These are phyloP conservation scores for Alternaria sp. DNA, from an alignment of 2,329 filamentous ascomycete genomes.

Conservation along the genomic window DNA sequence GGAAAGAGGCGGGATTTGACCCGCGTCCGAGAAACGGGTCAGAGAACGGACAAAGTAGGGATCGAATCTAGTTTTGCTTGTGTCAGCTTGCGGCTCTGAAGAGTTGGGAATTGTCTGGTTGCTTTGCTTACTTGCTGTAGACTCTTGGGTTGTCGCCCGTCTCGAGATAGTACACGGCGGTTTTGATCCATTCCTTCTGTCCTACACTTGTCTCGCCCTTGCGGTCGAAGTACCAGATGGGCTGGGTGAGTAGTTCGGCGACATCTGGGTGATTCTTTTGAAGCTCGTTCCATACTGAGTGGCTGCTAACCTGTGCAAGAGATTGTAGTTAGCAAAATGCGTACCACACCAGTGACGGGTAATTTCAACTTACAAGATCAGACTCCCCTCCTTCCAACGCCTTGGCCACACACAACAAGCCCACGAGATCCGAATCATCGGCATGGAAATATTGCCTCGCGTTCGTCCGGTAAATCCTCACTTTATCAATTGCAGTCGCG, in stretches of 20 bases:
- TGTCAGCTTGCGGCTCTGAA: constrained; percentile 13
- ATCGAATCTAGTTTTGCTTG: constrained; percentile 66
- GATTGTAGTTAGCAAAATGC: background rate
- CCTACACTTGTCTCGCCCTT: constrained; percentile 82
- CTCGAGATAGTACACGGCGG: constrained; percentile 80
- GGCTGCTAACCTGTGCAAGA: constrained; percentile 60
- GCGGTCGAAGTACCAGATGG: constrained; percentile 91
- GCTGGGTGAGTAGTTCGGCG: constrained; percentile 75
- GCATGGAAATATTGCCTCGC: constrained; percentile 87
- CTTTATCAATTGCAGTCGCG: constrained; percentile 79
- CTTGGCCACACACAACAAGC: constrained; percentile 80
- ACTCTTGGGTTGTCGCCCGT: constrained; percentile 70
- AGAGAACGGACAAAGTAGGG: constrained; percentile 86
- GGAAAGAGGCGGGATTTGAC: constrained; percentile 76
- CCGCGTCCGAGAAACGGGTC: constrained; percentile 74
- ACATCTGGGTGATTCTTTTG: constrained; percentile 80
- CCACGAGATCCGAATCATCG: constrained; percentile 84
- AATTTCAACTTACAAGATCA: constrained; percentile 66
- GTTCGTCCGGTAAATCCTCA: constrained; percentile 89
- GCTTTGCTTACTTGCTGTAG: constrained; percentile 70
- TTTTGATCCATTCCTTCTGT: constrained; percentile 76
- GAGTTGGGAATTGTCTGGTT: background rate
- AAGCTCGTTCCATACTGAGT: constrained; percentile 83
- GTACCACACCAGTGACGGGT: background rate
- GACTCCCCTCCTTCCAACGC: constrained; percentile 84